Evolutionary conservation across 257 asterid genomes (phyloP).

Genomic region (Phtheirospermum japonicum): DNA sequence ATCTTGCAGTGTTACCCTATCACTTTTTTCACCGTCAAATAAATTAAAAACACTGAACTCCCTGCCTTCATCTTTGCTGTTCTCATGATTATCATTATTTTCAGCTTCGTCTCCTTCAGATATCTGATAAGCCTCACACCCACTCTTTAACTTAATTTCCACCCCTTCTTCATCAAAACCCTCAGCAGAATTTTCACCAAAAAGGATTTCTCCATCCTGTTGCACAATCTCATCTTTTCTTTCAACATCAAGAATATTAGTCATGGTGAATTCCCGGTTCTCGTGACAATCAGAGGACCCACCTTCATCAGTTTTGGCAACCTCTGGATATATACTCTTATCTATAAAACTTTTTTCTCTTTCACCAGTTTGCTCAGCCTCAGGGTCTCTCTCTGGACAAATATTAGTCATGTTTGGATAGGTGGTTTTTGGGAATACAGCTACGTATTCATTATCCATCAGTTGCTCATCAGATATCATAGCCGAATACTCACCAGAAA

Average conservation of each 20-base stretch:
- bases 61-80: constrained; percentile 2
- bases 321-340: constrained; percentile 10
- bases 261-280: constrained; percentile 13
- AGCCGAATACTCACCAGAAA: constrained; percentile 16
- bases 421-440: constrained; percentile 8
- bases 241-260: constrained; percentile 26
- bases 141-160: background rate
- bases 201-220: constrained; percentile 15
- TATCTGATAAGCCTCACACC: background rate
- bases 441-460: background rate
- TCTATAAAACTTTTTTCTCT: background rate
- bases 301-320: constrained; percentile 21
- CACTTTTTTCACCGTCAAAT: constrained; percentile 28
- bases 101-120: constrained; percentile 12
- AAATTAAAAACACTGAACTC: constrained; percentile 12
- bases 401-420: constrained; percentile 2
- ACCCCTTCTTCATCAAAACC: background rate
- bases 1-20: constrained; percentile 9
- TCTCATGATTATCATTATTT: constrained; percentile 20
- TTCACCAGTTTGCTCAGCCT: constrained; percentile 11
- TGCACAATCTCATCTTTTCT: constrained; percentile 16
- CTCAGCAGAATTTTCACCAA: background rate
- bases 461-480: background rate
- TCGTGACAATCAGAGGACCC: constrained; percentile 23
- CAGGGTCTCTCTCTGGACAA: background rate